Evolutionary conservation across 257 asterid genomes (phyloP).

Genomic region (Salvia miltiorrhiza): DNA sequence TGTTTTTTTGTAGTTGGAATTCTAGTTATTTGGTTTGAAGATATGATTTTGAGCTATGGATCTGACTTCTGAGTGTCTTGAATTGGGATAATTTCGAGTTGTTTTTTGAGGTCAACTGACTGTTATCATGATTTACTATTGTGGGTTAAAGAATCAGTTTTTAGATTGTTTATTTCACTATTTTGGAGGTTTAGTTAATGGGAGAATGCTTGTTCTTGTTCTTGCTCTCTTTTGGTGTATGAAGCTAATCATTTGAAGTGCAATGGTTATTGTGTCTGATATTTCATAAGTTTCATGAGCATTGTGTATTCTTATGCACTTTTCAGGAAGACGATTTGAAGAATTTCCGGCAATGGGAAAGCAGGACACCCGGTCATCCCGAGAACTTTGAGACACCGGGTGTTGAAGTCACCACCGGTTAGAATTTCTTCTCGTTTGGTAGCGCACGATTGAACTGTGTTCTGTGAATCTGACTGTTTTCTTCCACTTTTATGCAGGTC

Average conservation of each 20-base stretch:
- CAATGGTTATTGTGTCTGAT: background rate
- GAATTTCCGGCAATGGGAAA: slow-evolving; percentile 83
- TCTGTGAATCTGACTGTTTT: slow-evolving; percentile 16
- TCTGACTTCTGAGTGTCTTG: slow-evolving; percentile 24
- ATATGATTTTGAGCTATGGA: background rate
- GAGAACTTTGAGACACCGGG: slow-evolving; percentile 94
- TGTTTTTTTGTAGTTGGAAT: background rate
- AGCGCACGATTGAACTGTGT: background rate
- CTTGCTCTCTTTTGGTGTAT: background rate
- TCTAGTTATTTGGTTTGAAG: background rate
- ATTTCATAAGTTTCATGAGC: slow-evolving; percentile 3
- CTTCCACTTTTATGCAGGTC: slow-evolving; percentile 46
- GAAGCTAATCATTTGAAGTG: background rate
- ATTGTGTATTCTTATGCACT: slow-evolving; percentile 3
- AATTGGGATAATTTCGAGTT: background rate
- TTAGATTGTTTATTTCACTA: background rate
- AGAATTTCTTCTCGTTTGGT: slow-evolving; percentile 16
- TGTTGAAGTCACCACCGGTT: slow-evolving; percentile 90
- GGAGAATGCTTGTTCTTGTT: background rate
- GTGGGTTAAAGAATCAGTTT: background rate
- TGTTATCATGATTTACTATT: slow-evolving; percentile 1
- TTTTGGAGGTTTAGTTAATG: background rate
- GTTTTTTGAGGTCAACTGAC: background rate
- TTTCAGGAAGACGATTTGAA: slow-evolving; percentile 77
- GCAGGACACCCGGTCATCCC: slow-evolving; percentile 88